A percentile compares a stretch with the other conserved stretches of the same genome.
Conservation (phyloP, 2,329 filamentous ascomycete species). For the Verticillium albo-atrum region DNA sequence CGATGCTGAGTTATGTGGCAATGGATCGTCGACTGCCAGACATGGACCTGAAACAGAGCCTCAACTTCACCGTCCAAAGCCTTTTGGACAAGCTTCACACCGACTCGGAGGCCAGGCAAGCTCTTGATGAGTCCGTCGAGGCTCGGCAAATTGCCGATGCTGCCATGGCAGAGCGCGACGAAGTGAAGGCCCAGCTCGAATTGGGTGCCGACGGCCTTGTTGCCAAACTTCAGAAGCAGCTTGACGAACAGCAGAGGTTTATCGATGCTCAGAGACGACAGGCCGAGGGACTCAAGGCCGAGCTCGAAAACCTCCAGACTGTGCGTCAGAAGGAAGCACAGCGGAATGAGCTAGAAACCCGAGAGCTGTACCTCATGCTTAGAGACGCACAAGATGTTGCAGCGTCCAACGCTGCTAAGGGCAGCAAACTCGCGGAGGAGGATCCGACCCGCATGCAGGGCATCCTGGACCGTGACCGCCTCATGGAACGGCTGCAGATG, state of each 20-base stretch:
- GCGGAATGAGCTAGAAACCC: slow-evolving; percentile 90
- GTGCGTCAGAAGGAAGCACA: slow-evolving; percentile 87
- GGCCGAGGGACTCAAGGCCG: slow-evolving; percentile 81
- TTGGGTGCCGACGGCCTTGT: slow-evolving; percentile 91
- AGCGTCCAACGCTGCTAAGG: slow-evolving; percentile 70
- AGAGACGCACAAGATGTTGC: slow-evolving; percentile 95
- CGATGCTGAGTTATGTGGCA: slow-evolving; percentile 98
- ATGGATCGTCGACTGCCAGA: slow-evolving; percentile 96
- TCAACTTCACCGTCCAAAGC: slow-evolving; percentile 96
- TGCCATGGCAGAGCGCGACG: slow-evolving; percentile 92
- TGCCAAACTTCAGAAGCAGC: slow-evolving; percentile 83
- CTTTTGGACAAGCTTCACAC: slow-evolving; percentile 94
- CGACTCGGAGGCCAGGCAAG: slow-evolving; percentile 88
- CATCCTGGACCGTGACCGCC: slow-evolving; percentile 84
- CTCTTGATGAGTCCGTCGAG: slow-evolving; percentile 86
- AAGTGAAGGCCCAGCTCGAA: slow-evolving; percentile 84
- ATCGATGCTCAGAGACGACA: slow-evolving; percentile 87
- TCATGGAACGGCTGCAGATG: slow-evolving; percentile 92
- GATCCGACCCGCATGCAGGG: slow-evolving; percentile 80
- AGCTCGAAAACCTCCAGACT: slow-evolving; percentile 81
- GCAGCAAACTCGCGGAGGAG: slow-evolving; percentile 50
- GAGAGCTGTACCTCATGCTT: slow-evolving; percentile 97
- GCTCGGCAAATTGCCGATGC: slow-evolving; percentile 90
- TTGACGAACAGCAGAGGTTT: slow-evolving; percentile 88
- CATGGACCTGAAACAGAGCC: slow-evolving; percentile 95